Base-by-base conservation (phyloP, 257 asterid species). In the Solanum sparsipilum region DNA sequence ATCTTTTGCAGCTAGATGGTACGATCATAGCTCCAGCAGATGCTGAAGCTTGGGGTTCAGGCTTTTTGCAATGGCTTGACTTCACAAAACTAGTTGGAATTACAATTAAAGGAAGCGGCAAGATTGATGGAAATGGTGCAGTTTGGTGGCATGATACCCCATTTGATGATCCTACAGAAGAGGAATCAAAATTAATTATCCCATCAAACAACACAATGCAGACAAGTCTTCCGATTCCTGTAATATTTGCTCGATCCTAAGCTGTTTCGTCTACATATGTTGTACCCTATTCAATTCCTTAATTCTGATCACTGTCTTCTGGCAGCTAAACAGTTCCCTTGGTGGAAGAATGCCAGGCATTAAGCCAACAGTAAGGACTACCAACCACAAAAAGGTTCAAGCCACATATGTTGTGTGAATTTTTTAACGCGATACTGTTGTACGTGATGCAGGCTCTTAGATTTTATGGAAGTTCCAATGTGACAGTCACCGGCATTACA, bases 31-130 rank as follows among this genome's bases (percentile, higher is more conserved):
- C 99, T 48, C 99, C 98, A 29, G 92, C 94, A 76, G 89, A 93
- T 85, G 84, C 98, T 12, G 91, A 92, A 44, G 90, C 90, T 5
- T 97, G 99, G 99, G 98, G 98, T 68, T 91, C 96, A 44, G 99
- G 98, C 39, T 81, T 90, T 84, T 85, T 95, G 1, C 99, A 96
- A 31, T 96, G 99, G 99, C 96, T 96, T 13, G 90, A 91, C 41
- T 97, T 97, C 87, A 91, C 98, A 5, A 97, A 97, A 88, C 91
- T 97, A 32, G 95, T 94, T 0, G 99, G 99, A 68, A 92, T 96
- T 25, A 95, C 98, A 46, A 89, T 97, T 71, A 91, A 56, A 72
- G 99, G 99, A 38, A 92, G 93, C 13, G 99, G 99, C n/a, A 88
- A 36, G 3, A 91, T 97, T 4, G 98, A 97, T 31, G 99, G 99